Evolutionary conservation across 805 yeast species (phyloP).

Genomic region (Candida manassasensis): DNA sequence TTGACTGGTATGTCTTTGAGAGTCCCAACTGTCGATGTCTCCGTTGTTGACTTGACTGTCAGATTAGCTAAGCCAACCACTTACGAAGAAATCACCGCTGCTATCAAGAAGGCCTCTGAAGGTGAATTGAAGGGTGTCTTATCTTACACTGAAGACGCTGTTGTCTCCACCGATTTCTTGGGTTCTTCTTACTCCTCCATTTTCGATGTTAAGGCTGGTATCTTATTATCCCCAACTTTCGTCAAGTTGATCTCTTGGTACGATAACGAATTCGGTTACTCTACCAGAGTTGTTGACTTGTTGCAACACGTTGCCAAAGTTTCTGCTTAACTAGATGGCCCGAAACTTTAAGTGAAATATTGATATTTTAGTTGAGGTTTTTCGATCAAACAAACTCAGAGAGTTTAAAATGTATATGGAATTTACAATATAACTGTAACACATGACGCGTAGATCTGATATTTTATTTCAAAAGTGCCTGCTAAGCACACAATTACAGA

Average conservation of each 20-base stretch:
- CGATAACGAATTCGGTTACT: conserved; percentile 95
- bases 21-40: conserved; percentile 91
- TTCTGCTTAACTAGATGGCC: conserved; percentile 7
- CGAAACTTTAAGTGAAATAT: neutral
- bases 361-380: conserved; percentile 1
- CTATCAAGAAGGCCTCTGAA: conserved; percentile 71
- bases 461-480: too few species aligned
- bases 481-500: too few species aligned
- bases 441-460: too few species aligned
- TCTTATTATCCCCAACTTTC: conserved; percentile 78
- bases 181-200: conserved; percentile 81
- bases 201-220: conserved; percentile 90
- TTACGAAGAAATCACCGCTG: conserved; percentile 77
- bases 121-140: conserved; percentile 75
- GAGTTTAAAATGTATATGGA: neutral
- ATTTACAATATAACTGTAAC: too few species aligned
- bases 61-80: conserved; percentile 72
- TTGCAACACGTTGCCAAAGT: conserved; percentile 70
- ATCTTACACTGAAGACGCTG: conserved; percentile 90
- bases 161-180: conserved; percentile 86
- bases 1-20: conserved; percentile 92
- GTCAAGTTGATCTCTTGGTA: conserved; percentile 92
- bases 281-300: conserved; percentile 92
- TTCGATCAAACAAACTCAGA: neutral
- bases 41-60: conserved; percentile 89